Evolutionary conservation across 192 early-diverging fungal genomes (phyloP), one percentile per base, ranked within the genome.

Genomic region (Globomyces pollinis-pini): DNA sequence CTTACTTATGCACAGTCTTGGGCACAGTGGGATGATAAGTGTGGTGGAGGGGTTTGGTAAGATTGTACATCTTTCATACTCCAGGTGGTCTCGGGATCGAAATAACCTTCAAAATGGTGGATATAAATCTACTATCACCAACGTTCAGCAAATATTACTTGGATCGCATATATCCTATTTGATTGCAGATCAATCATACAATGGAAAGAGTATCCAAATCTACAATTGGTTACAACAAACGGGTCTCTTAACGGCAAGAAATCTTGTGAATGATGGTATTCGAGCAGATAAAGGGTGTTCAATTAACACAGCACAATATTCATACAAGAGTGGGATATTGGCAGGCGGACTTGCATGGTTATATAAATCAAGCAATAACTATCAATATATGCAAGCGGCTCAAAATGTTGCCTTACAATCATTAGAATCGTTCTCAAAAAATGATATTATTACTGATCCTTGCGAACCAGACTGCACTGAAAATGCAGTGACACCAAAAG

Each of bases 51-150:
- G 5, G 61, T 65, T 45, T 68, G 63, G 51, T 66, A 70, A 23
- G 62, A 70, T 56, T 44, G 73, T 16, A 36, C 13, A 9, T 36
- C 6, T 36, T n/a, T n/a, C n/a, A n/a, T n/a, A n/a, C n/a, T n/a
- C n/a, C n/a, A n/a, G n/a, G 50, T 56, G 53, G 53, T 39, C 35
- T 2, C n/a, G 53, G 36, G 53, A 56, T 56, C 16, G 53, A 20
- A 11, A n/a, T 2, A 57, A 63, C 9, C 23, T 16, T 1, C 65
- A 69, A 15, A 44, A 24, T 33, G 34, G 8, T 2, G 42, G 41
- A 21, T 71, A 69, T 64, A 77, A 77, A 57, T 66, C 66, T n/a
- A 38, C 67, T 20, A 73, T 77, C 36, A 60, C 75, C 3, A 70
- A 77, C 51, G 56, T 42, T 15, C 41, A 77, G 53, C 26, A 50